These are phyloP conservation scores for Yamadazyma takamatsuzukensis DNA, from an alignment of 805 yeast genomes.

Conservation along the genomic window DNA sequence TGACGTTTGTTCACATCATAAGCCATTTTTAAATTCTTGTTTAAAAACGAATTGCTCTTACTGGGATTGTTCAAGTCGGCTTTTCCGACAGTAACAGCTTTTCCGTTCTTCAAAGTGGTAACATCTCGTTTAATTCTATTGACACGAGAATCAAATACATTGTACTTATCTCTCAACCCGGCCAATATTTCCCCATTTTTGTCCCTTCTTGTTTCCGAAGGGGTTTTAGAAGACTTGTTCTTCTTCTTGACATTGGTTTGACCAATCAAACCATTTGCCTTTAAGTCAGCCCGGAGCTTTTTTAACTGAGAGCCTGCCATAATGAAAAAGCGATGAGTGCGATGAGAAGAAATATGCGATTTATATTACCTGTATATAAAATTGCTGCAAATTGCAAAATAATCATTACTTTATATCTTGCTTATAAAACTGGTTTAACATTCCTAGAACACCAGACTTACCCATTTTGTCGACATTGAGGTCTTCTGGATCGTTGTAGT, in stretches of 20 bases:
- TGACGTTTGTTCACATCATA: conserved; percentile 61
- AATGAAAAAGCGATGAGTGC: conserved; percentile 1
- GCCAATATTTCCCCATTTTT: conserved; percentile 55
- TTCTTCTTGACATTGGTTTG: conserved; percentile 68
- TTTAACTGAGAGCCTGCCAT: conserved; percentile 91
- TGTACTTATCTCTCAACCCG: conserved; percentile 76
- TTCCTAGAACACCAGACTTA: conserved; percentile 64
- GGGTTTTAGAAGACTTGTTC: conserved; percentile 43
- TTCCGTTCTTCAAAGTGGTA: conserved; percentile 37
- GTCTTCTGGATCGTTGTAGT: conserved; percentile 26
- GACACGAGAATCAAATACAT: conserved; percentile 80
- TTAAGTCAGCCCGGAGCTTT: conserved; percentile 71
- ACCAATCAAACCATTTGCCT: conserved; percentile 80
- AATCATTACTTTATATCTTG: conserved; percentile 29
- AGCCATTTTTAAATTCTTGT: conserved; percentile 46
- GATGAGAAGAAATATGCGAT: conserved; percentile 6
- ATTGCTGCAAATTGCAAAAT: not conserved
- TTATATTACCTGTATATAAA: not conserved
- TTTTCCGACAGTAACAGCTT: conserved; percentile 41
- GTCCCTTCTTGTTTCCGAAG: conserved; percentile 66
- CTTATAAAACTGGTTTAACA: conserved; percentile 76
- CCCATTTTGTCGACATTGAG: conserved; percentile 26
- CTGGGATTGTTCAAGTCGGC: conserved; percentile 34
- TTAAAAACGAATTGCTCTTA: conserved; percentile 31
- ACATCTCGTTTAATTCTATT: conserved; percentile 61